These are phyloP conservation scores for Colletotrichum noveboracense DNA, from an alignment of 2,329 filamentous ascomycete species.

Conservation along the genomic window DNA sequence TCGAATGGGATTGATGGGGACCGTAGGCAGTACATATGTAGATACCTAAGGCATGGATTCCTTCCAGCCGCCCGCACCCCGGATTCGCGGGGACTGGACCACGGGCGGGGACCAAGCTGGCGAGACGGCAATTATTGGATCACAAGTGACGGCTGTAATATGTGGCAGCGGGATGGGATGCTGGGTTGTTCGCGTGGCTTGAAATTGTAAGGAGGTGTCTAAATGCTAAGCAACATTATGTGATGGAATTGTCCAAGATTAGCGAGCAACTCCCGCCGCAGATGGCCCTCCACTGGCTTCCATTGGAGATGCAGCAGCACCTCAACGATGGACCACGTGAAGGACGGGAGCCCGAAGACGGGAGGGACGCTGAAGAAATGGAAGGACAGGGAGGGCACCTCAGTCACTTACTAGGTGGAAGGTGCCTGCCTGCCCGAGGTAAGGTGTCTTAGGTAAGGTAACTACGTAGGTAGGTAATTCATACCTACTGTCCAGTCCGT, in stretches of 20 bases:
- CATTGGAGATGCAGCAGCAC: not conserved
- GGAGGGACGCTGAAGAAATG: not conserved
- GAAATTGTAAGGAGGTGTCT: not conserved
- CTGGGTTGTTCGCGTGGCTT: not conserved
- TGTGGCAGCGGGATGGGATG: not conserved
- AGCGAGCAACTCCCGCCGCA: not conserved
- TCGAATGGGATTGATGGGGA: slow-evolving; percentile 2
- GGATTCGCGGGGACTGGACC: not conserved
- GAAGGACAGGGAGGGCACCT: not conserved
- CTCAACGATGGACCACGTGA: not conserved
- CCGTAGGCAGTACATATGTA: not conserved
- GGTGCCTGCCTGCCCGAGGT: no score
- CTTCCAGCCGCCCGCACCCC: not conserved
- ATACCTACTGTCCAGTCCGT: no score
- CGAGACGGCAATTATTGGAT: not conserved
- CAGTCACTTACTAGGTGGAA: no score
- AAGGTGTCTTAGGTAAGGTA: no score
- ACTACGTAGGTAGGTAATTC: no score
- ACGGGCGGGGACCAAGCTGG: not conserved
- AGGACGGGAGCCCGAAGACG: not conserved
- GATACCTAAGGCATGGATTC: not conserved
- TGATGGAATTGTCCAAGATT: not conserved
- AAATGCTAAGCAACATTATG: not conserved
- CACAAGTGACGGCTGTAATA: not conserved
- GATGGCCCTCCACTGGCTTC: not conserved